phyloP scores from a whole-genome alignment of 208 protist genomes.

The Vickermania ingenoplastis region DNA sequence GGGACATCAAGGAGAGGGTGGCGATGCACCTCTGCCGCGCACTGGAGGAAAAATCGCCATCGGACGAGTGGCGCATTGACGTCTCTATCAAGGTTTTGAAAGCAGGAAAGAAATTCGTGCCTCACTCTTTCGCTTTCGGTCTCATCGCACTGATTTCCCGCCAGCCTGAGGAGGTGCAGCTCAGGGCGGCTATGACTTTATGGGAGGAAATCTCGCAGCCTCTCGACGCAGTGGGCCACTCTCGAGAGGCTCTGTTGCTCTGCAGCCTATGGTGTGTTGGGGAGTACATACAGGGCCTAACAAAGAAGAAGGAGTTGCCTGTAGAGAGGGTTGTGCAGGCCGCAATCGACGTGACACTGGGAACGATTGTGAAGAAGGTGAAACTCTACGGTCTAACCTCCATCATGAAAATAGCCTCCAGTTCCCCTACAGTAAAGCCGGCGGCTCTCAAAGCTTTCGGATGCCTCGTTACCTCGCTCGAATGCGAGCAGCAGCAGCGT shows the following conservation, averaged over 20 bases:
- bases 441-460: constrained; percentile 42
- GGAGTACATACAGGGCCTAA: constrained; percentile 93
- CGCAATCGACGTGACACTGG: constrained; percentile 61
- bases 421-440: constrained; percentile 41
- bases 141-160: constrained; percentile 87
- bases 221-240: constrained; percentile 66
- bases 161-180: constrained; percentile 79
- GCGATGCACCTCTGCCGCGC: constrained; percentile 87
- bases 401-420: constrained; percentile 91
- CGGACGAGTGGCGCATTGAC: constrained; percentile 95
- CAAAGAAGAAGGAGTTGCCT: constrained; percentile 11
- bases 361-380: constrained; percentile 54
- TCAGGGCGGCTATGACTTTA: constrained; percentile 77
- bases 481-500: constrained; percentile 93
- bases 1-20: constrained; percentile 93
- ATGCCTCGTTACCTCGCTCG: constrained; percentile 58
- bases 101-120: constrained; percentile 55
- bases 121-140: constrained; percentile 55
- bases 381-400: constrained; percentile 92
- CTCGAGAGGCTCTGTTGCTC: constrained; percentile 86
- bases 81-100: constrained; percentile 91
- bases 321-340: constrained; percentile 38
- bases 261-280: constrained; percentile 94
- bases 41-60: constrained; percentile 90
- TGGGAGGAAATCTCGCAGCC: constrained; percentile 78